Evolutionary conservation across 2,329 filamentous ascomycete genomes (phyloP).

Genomic region (Nemania serpens): DNA sequence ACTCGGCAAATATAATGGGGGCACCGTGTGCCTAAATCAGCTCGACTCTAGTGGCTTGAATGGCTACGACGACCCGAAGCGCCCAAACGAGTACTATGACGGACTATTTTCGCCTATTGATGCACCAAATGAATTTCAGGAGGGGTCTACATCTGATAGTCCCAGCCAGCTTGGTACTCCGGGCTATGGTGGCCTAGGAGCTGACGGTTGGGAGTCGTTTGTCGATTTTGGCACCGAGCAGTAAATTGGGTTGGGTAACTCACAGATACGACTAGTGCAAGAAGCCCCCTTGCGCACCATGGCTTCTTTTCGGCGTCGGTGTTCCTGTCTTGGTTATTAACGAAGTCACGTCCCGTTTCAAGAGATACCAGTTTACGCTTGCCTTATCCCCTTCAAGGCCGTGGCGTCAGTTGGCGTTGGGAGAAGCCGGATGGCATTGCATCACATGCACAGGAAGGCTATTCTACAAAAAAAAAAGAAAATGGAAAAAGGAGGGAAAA

Average conservation of each 20-base stretch:
- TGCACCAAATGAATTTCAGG: slow-evolving; percentile 15
- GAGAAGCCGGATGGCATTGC: neutral
- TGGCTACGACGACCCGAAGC: neutral
- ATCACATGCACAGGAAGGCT: neutral
- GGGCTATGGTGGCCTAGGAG: slow-evolving; percentile 16
- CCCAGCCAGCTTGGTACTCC: slow-evolving; percentile 33
- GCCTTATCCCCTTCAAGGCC: slow-evolving; percentile 3
- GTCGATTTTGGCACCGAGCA: slow-evolving; percentile 41
- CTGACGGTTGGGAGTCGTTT: slow-evolving; percentile 24
- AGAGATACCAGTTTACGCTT: slow-evolving; percentile 10
- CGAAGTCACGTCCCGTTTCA: neutral
- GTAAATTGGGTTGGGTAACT: slow-evolving; percentile 10
- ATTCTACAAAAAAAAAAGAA: neutral
- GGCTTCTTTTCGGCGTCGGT: neutral
- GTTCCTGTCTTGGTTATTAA: neutral
- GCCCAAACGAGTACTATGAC: slow-evolving; percentile 13
- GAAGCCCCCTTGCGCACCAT: too few species aligned
- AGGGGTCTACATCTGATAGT: slow-evolving; percentile 16
- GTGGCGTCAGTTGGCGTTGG: neutral
- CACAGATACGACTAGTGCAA: neutral
- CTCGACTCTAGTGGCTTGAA: neutral
- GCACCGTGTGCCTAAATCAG: slow-evolving; percentile 5
- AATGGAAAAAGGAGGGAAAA: neutral
- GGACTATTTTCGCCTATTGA: slow-evolving; percentile 29
- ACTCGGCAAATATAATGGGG: slow-evolving; percentile 28